These are phyloP conservation scores for Lentinula boryana DNA, from an alignment of 768 basidiomycete species.

Conservation along the genomic window DNA sequence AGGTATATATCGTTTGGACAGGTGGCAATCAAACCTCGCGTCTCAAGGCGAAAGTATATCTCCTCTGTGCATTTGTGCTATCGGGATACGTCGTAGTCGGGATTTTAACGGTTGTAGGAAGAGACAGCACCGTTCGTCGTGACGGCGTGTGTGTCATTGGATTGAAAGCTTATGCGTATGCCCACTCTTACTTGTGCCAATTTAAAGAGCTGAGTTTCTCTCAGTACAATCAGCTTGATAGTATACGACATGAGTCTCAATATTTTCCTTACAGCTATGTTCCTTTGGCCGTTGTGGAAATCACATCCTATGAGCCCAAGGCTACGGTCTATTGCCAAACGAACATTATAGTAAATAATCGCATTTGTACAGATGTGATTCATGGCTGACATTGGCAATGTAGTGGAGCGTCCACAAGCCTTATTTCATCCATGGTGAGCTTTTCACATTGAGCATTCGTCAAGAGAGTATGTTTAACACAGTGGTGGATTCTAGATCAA, in stretches of 20 bases:
- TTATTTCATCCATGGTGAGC: conserved; percentile 1
- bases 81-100: conserved; percentile 1
- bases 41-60: neutral
- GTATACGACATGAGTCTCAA: conserved; percentile 1
- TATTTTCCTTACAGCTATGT: conserved; percentile 6
- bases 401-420: conserved; percentile 4
- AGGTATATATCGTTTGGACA: conserved; percentile 7
- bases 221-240: conserved; percentile 2
- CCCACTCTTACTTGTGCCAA: neutral
- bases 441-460: neutral
- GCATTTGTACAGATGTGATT: too few species aligned
- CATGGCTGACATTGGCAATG: neutral
- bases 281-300: conserved; percentile 3
- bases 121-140: neutral
- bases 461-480: neutral
- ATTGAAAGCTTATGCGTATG: conserved; percentile 1
- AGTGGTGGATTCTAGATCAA: neutral
- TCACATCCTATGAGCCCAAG: conserved; percentile 4
- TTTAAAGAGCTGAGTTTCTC: too few species aligned
- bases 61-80: neutral
- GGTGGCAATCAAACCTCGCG: conserved; percentile 3
- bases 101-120: conserved; percentile 1
- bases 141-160: conserved; percentile 5
- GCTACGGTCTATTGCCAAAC: neutral
- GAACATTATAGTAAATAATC: conserved; percentile 4